Percentiles rank a stretch among this genome's conserved stretches.
phyloP scores from a whole-genome alignment of 2,329 filamentous ascomycete genomes.

The Colletotrichum tropicicola region DNA sequence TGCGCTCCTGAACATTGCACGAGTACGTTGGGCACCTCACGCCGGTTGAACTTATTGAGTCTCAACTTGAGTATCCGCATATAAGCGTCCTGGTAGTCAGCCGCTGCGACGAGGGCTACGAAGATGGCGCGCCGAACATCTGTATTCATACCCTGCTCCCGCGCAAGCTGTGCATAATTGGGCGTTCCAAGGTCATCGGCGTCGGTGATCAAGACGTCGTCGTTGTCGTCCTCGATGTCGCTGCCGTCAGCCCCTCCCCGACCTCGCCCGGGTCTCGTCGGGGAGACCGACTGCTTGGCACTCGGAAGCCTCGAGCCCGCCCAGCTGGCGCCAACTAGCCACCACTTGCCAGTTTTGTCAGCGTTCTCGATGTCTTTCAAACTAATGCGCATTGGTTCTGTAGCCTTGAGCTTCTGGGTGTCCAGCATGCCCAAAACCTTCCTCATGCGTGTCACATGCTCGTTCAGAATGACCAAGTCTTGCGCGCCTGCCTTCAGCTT shows the following conservation, averaged over 20 bases:
- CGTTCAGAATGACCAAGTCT: slow-evolving; percentile 77
- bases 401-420: slow-evolving; percentile 70
- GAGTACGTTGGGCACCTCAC: slow-evolving; percentile 87
- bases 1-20: slow-evolving; percentile 89
- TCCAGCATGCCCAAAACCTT: slow-evolving; percentile 86
- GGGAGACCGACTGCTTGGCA: slow-evolving; percentile 18
- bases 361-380: slow-evolving; percentile 84
- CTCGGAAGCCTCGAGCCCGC: slow-evolving; percentile 48
- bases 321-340: slow-evolving; percentile 97
- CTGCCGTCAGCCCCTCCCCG: background rate
- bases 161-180: slow-evolving; percentile 78
- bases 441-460: slow-evolving; percentile 89
- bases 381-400: slow-evolving; percentile 83
- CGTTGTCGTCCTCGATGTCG: slow-evolving; percentile 31
- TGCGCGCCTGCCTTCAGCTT: slow-evolving; percentile 79
- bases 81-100: slow-evolving; percentile 85
- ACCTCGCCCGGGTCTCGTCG: too few relatives aligned
- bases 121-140: slow-evolving; percentile 92
- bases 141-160: slow-evolving; percentile 86
- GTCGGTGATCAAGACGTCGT: slow-evolving; percentile 41
- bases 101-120: slow-evolving; percentile 85
- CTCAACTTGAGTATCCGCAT: slow-evolving; percentile 81
- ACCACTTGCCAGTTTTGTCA: slow-evolving; percentile 95
- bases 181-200: slow-evolving; percentile 59
- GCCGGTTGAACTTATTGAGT: slow-evolving; percentile 85